phyloP scores from a whole-genome alignment of 2,329 filamentous ascomycete genomes.

The Lasiodiplodia theobromae region DNA sequence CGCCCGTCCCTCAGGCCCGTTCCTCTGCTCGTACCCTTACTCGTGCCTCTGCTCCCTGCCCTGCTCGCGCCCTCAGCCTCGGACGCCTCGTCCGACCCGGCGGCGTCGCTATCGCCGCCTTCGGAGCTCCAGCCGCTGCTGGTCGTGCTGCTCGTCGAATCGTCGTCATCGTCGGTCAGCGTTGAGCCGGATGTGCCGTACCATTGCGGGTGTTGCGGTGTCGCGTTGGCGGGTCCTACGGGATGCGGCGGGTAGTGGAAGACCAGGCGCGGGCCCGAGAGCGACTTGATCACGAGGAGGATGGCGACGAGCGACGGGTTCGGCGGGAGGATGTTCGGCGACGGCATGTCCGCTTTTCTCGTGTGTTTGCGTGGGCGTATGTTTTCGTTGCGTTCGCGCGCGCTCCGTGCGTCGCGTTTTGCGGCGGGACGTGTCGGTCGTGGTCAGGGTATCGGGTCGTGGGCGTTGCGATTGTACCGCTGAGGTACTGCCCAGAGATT shows the following conservation, averaged over 20 bases:
- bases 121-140: conserved; percentile 37
- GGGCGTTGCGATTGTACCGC: conserved; percentile 2
- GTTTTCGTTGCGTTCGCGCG: not conserved
- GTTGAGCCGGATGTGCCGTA: conserved; percentile 47
- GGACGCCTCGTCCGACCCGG: conserved; percentile 34
- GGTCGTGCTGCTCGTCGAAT: conserved; percentile 32
- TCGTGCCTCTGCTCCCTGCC: conserved; percentile 31
- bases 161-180: conserved; percentile 38
- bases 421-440: not conserved
- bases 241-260: conserved; percentile 52
- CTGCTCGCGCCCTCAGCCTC: conserved; percentile 15
- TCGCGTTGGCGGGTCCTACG: conserved; percentile 43
- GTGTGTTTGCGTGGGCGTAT: not conserved
- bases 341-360: conserved; percentile 12
- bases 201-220: conserved; percentile 45
- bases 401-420: not conserved
- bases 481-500: conserved; percentile 2
- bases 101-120: conserved; percentile 40
- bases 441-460: not conserved
- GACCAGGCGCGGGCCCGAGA: conserved; percentile 49
- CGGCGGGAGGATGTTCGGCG: conserved; percentile 31
- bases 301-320: conserved; percentile 46
- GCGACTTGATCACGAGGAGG: conserved; percentile 46
- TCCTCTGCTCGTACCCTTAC: conserved; percentile 45
- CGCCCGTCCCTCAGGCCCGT: conserved; percentile 40